Base-by-base conservation (phyloP, 306 rosid species). In the Quillaja saponaria region DNA sequence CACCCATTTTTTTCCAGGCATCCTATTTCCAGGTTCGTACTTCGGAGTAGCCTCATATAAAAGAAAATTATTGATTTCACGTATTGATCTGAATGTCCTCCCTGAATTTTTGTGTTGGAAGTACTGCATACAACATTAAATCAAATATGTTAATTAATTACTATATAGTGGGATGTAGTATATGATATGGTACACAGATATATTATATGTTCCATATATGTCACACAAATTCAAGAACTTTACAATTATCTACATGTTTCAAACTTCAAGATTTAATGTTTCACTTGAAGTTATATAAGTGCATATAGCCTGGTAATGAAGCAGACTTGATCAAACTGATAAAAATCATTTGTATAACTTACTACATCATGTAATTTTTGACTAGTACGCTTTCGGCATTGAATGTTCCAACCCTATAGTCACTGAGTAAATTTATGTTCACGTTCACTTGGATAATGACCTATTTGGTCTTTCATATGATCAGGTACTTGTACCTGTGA, bases 1-100 rank as follows among this genome's bases (percentile, higher is more conserved):
- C 4, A 25, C 31, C 31, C 2, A 25, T 2, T 25, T 25, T 25
- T 25, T 25, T 25, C 2, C 31, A 25, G 4, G 4, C 31, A 25
- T 4, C 31, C 44, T 39, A 1, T 8, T 39, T 2, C 13, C 5
- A 2, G 3, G 2, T 39, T 39, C 2, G 44, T 39, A 12, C 1
- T 35, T 12, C 1, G 72, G 67, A 34, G 31, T 9, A 25, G 44
- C 62, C 64, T 72, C 71, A 20, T 64, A 72, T 0, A 72, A 38
- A 20, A 72, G 8, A 45, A 64, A 72, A 20, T 58, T 65, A 7
- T 57, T 39, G 13, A 72, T 67, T 42, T 64, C 72, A 34, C 19
- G 11, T 1, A 8, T 42, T 0, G 71, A 72, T 3, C 77, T 10
- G 6, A 72, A 37, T 8, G 1, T 5, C 4, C 7, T n/a, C 4